phyloP scores from a whole-genome alignment of 169 alveolate species.

The Eimeria praecox region DNA sequence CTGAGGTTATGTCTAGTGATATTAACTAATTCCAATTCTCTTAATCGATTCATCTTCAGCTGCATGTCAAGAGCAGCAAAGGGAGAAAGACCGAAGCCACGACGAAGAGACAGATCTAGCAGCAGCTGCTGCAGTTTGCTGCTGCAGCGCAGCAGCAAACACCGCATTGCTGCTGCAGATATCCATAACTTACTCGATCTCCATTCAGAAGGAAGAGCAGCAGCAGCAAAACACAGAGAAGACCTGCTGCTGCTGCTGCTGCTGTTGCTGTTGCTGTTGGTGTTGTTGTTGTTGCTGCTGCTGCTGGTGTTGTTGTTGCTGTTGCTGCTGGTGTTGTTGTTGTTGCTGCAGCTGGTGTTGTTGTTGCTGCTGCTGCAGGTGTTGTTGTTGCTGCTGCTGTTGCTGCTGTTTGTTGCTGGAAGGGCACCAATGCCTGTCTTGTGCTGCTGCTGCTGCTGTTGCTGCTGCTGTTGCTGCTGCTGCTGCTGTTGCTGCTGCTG shows the following conservation, averaged over 20 bases:
- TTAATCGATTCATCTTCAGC: neutral
- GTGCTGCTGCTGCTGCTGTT: conserved; percentile 10
- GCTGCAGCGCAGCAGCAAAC: conserved; percentile 53
- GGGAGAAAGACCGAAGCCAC: neutral
- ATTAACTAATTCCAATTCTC: neutral
- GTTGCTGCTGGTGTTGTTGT: neutral
- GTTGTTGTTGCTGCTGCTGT: neutral
- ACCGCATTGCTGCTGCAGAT: conserved; percentile 7
- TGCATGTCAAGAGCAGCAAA: neutral
- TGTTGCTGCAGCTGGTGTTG: neutral
- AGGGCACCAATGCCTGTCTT: neutral
- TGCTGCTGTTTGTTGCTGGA: neutral
- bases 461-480: conserved; percentile 30
- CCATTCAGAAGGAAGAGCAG: neutral
- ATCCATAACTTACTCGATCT: neutral
- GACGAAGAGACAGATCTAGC: neutral
- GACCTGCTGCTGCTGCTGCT: neutral
- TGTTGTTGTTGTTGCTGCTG: neutral
- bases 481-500: conserved; percentile 48
- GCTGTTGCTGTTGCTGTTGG: conserved; percentile 20
- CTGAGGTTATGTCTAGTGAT: conserved; percentile 9
- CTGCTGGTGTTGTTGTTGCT: conserved; percentile 1
- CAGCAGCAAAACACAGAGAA: neutral
- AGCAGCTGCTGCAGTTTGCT: conserved; percentile 37
- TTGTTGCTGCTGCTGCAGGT: neutral